Base-by-base conservation (phyloP, 2,329 filamentous ascomycete species). In the Lasiodiplodia sp. region DNA sequence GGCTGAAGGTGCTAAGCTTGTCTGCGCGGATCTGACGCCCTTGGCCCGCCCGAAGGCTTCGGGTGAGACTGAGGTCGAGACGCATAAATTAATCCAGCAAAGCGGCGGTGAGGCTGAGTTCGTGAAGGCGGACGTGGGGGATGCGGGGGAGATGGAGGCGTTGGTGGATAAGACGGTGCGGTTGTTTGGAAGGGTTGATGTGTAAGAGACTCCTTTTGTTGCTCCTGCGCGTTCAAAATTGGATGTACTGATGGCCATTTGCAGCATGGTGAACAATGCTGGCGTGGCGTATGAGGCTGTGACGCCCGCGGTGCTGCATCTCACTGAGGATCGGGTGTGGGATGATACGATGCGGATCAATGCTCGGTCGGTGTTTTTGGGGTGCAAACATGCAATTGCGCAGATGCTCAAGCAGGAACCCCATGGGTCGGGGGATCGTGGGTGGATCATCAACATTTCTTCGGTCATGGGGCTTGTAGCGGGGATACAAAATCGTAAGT, bases 371-470 rank as follows among this genome's bases (percentile, higher is more conserved):
- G 74, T 79, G 12, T 78, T 79, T 63, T 70, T 79, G n/a, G 75
- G 77, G n/a, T 76, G 73, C 69, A 79, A 78, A 60, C 75, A 76
- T 67, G 78, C 71, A 12, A 70, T 75, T 18, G 37, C 68, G 8
- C 78, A 78, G 67, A 78, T 79, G 77, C 62, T 79, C 25, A 69
- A 69, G 40, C 78, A 79, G 70, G 72, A 75, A 8, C 70, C 69
- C 18, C 63, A 72, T 21, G 70, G 71, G 1, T 71, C 66, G 10
- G 69, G 66, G 4, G 76, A 79, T 67, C 75, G 85, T 37, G 86
- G 86, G 2, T 78, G 79, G 71, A 88, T 89, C 71, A 79, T 88
- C 69, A 89, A 89, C 72, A 76, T 86, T 2, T 79, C 85, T 56
- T 85, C 84, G 11, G 63, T 86, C 21, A 76, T 84, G 56, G 56